Base-by-base conservation (phyloP, 805 yeast genomes). In the Saturnispora bothae region DNA sequence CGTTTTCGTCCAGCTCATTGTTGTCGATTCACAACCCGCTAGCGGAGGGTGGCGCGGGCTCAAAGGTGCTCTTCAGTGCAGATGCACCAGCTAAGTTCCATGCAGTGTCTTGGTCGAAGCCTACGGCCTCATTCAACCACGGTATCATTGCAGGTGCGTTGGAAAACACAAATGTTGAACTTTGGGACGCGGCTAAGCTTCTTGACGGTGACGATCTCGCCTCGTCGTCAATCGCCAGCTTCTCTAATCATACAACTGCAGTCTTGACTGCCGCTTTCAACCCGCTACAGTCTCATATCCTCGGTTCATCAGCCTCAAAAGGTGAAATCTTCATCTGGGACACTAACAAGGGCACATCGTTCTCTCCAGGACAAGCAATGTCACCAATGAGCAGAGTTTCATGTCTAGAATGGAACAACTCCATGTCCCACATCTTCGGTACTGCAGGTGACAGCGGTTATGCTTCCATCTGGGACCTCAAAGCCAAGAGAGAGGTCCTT, bases 241-340 rank as follows among this genome's bases (percentile, higher is more conserved):
- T 72, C 27, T 51, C 60, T 28, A 71, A 72, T 47, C 95, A 84
- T 57, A 56, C 76, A 4, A 78, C 83, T 17, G 68, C 86, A 3
- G 85, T 83, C 36, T 76, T 74, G 47, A 64, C 82, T 16, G 71
- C 86, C 40, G 78, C 72, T 42, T 89, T 89, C 71, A 85, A 82
- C 56, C 81, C 84, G 3, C 64, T 71, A 35, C 85, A 83, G 54
- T 59, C 64, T 31, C 78, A 80, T 45, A 69, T 83, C 19, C 60
- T 92, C 49, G 95, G 82, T 4, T 74, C 95, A 14, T 95, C 94
- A 34, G 95, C 95, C 40, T 65, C 78, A n/a, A 74, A 77, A 43
- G 94, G 96, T 44, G 94, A 89, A 63, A 76, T 92, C 37, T 79
- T 70, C 52, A 73, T 92, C 40, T 92, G 96, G 96, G 96, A 92